phyloP scores from a whole-genome alignment of 345 rosid species.

The Linum trigynum region DNA sequence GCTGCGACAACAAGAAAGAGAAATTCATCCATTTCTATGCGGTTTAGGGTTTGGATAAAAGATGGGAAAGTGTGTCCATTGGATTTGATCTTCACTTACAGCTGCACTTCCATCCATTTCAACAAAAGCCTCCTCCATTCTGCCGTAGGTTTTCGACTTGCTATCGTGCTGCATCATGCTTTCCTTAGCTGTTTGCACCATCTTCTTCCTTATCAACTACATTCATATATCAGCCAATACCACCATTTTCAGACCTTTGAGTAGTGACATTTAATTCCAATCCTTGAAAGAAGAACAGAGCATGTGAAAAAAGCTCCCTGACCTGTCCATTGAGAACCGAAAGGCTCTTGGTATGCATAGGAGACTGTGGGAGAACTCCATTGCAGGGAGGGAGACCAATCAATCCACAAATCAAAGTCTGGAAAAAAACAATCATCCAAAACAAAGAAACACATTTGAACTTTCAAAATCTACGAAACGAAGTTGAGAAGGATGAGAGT shows the following conservation, averaged over 20 bases:
- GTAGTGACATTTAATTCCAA: neutral
- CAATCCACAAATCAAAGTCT: slow-evolving; percentile 36
- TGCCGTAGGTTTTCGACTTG: slow-evolving; percentile 28
- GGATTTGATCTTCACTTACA: slow-evolving; percentile 7
- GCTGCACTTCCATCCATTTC: slow-evolving; percentile 21
- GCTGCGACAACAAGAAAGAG: slow-evolving; percentile 9
- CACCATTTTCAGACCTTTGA: neutral
- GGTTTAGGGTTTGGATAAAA: neutral
- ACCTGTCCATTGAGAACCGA: slow-evolving; percentile 34
- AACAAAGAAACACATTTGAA: neutral
- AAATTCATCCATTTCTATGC: neutral
- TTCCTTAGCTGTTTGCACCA: slow-evolving; percentile 28
- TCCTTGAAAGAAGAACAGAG: neutral
- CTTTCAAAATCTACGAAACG: neutral
- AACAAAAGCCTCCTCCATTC: slow-evolving; percentile 27
- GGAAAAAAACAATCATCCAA: neutral
- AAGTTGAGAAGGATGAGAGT: neutral
- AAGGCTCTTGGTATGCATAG: slow-evolving; percentile 37
- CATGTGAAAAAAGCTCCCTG: neutral
- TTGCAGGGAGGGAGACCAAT: slow-evolving; percentile 35
- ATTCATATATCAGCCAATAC: neutral
- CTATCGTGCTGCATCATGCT: slow-evolving; percentile 20
- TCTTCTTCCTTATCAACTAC: slow-evolving; percentile 28
- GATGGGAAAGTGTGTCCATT: no score
- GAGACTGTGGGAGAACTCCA: slow-evolving; percentile 40